Evolutionary conservation across 768 basidiomycete genomes (phyloP).

Genomic region (Lactarius vividus): DNA sequence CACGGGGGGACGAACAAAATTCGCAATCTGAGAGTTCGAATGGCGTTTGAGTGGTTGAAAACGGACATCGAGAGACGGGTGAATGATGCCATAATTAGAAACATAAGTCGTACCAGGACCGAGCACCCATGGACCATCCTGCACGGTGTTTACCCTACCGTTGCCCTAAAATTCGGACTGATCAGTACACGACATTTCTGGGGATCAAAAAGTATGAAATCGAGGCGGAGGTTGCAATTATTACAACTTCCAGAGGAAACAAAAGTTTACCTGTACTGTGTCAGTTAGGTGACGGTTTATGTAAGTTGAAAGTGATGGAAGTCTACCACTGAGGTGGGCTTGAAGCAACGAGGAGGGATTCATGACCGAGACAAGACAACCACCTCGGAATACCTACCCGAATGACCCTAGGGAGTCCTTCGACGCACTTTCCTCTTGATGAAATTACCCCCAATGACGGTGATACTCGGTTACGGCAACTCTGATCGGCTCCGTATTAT

Average conservation of each 20-base stretch:
- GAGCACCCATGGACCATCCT: constrained; percentile 71
- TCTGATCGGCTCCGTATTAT: neutral
- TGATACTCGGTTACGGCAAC: neutral
- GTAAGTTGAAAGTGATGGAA: no score
- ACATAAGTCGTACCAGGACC: constrained; percentile 42
- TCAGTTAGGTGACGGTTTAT: no score
- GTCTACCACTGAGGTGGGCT: no score
- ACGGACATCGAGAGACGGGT: constrained; percentile 55
- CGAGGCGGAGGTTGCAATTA: neutral
- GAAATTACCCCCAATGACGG: no score
- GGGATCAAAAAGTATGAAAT: neutral
- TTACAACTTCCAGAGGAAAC: no score
- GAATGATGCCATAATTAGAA: neutral
- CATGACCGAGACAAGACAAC: no score
- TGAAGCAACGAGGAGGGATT: no score
- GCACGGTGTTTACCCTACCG: constrained; percentile 58
- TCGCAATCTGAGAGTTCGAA: constrained; percentile 48
- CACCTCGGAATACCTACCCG: no score
- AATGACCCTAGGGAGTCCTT: no score
- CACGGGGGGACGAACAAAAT: constrained; percentile 79
- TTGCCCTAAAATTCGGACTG: constrained; percentile 64
- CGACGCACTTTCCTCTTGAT: no score
- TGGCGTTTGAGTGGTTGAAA: constrained; percentile 44
- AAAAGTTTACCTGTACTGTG: no score
- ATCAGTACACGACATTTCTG: no score